These are phyloP conservation scores for Colletotrichum viniferum DNA, from an alignment of 2,329 filamentous ascomycete genomes.

Conservation along the genomic window DNA sequence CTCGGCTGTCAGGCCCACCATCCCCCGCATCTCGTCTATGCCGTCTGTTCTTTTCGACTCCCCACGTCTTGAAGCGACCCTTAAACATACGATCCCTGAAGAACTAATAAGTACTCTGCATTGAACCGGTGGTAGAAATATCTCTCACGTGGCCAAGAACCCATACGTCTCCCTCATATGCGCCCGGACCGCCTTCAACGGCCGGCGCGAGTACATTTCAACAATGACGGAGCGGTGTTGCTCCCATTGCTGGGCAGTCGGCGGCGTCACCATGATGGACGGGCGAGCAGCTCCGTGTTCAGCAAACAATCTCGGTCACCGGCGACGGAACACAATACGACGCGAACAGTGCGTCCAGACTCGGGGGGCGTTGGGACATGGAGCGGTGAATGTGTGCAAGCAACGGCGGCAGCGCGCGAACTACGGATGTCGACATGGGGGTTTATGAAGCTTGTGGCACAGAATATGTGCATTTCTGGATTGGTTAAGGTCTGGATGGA, in stretches of 20 bases:
- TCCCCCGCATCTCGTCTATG: background rate
- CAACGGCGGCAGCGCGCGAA: background rate
- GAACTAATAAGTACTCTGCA: background rate
- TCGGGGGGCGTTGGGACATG: background rate
- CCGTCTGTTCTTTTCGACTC: conserved; percentile 13
- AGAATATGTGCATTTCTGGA: background rate
- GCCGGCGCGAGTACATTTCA: background rate
- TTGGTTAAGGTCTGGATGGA: background rate
- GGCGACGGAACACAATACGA: background rate
- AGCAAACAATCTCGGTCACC: background rate
- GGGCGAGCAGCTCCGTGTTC: background rate
- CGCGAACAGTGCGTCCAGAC: background rate
- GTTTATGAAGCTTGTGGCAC: background rate
- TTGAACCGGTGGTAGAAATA: background rate
- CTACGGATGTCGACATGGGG: background rate
- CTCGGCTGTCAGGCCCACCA: background rate
- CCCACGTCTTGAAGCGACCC: conserved; percentile 9
- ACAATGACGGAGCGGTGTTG: background rate
- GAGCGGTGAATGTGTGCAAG: background rate
- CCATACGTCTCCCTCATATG: background rate
- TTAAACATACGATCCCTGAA: conserved; percentile 19
- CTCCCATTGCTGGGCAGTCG: conserved; percentile 16
- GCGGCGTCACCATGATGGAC: background rate
- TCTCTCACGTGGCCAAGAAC: conserved; percentile 17
- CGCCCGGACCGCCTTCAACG: background rate